Conservation (phyloP, 352 stramenopile species). For the Globisporangium iwayamae region DNA sequence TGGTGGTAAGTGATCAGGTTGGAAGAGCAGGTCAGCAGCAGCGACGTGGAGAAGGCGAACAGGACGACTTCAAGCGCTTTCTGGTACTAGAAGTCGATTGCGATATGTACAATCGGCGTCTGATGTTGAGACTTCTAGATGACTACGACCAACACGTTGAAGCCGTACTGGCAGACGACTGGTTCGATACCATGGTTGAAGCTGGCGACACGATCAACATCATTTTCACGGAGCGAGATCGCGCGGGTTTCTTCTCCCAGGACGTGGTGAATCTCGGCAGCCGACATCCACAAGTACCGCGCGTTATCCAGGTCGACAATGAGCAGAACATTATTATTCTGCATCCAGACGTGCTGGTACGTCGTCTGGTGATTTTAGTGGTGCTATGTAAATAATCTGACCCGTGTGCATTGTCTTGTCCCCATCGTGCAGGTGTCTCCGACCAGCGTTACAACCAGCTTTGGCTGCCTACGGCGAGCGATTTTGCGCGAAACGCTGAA, state of each 20-base stretch:
- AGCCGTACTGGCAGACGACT: constrained; percentile 58
- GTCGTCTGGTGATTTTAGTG: background rate
- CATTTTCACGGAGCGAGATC: constrained; percentile 58
- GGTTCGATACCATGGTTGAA: constrained; percentile 72
- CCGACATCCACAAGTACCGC: background rate
- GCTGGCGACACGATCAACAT: constrained; percentile 79
- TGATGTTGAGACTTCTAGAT: constrained; percentile 60
- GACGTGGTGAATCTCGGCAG: constrained; percentile 10
- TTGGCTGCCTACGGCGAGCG: constrained; percentile 62
- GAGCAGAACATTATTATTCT: constrained; percentile 57
- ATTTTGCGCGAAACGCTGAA: constrained; percentile 65
- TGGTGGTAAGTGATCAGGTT: constrained; percentile 3
- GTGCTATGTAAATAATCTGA: background rate
- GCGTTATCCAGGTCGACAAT: constrained; percentile 47
- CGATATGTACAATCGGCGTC: constrained; percentile 42
- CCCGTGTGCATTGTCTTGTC: background rate
- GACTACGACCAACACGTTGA: constrained; percentile 60
- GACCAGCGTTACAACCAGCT: constrained; percentile 76
- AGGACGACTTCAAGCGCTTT: constrained; percentile 51
- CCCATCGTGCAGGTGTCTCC: constrained; percentile 55
- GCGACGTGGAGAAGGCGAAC: background rate
- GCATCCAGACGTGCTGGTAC: constrained; percentile 74
- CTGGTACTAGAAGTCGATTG: constrained; percentile 64
- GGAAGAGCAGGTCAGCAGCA: background rate
- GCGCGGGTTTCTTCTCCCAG: constrained; percentile 41